Conservation (phyloP, 495 filamentous ascomycete genomes). For the Amphirosellinia nigrospora region DNA sequence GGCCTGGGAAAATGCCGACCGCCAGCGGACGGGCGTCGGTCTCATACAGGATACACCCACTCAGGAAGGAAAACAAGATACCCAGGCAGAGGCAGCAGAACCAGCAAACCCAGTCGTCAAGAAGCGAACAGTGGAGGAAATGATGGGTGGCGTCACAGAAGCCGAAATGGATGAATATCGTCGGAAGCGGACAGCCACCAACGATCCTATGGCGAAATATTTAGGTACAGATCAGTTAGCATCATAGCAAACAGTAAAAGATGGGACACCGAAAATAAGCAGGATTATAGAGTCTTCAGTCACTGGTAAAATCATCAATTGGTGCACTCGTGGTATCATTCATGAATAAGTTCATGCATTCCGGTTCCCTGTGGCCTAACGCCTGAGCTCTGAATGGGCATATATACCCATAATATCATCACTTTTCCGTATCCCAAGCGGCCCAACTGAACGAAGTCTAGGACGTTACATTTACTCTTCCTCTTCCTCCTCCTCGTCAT, state of each 20-base stretch:
- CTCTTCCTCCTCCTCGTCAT: conserved; percentile 84
- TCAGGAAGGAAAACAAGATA: conserved; percentile 37
- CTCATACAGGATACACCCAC: conserved; percentile 39
- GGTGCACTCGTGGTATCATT: conserved; percentile 34
- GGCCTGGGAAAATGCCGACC: conserved; percentile 72
- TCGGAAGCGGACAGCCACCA: conserved; percentile 67
- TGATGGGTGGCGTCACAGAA: conserved; percentile 77
- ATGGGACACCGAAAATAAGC: neutral
- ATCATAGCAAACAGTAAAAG: conserved; percentile 25
- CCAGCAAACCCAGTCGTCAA: conserved; percentile 43
- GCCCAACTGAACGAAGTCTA: conserved; percentile 39
- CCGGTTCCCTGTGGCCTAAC: conserved; percentile 47
- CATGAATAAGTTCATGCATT: conserved; percentile 45
- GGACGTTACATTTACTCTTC: conserved; percentile 68
- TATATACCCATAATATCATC: conserved; percentile 40
- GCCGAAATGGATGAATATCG: conserved; percentile 85
- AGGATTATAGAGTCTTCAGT: conserved; percentile 6
- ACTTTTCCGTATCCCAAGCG: conserved; percentile 49
- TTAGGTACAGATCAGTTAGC: conserved; percentile 51
- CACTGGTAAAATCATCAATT: conserved; percentile 30
- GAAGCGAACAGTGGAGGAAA: conserved; percentile 76
- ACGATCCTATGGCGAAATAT: conserved; percentile 87
- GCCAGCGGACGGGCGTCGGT: conserved; percentile 58
- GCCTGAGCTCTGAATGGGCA: conserved; percentile 40
- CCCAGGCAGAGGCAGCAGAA: conserved; percentile 41